Evolutionary conservation across 192 early-diverging fungal species (phyloP).

Genomic region (Dimargaris xerosporica): DNA sequence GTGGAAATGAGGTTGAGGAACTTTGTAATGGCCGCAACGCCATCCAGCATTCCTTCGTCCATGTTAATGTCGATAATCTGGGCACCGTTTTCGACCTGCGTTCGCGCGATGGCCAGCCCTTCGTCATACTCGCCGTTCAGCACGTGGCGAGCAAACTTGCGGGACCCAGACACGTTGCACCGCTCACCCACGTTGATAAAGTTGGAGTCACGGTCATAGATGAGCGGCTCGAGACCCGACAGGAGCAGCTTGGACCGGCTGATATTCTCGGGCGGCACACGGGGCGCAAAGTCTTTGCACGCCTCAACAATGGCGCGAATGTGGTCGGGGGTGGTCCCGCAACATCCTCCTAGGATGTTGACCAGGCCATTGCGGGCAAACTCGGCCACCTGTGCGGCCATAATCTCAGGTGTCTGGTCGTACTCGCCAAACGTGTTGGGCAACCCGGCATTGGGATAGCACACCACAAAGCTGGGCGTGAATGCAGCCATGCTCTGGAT

Average conservation of each 20-base stretch:
- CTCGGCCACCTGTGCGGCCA: conserved; percentile 68
- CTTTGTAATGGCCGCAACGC: conserved; percentile 81
- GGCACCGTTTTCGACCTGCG: conserved; percentile 90
- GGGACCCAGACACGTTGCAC: conserved; percentile 92
- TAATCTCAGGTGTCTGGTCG: conserved; percentile 72
- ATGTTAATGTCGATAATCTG: conserved; percentile 94
- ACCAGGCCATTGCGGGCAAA: conserved; percentile 89
- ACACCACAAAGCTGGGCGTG: conserved; percentile 68
- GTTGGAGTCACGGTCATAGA: conserved; percentile 62
- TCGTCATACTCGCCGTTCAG: conserved; percentile 88
- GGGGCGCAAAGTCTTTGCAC: conserved; percentile 59
- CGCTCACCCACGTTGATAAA: conserved; percentile 95
- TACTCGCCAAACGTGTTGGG: conserved; percentile 97
- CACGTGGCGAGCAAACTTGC: conserved; percentile 87
- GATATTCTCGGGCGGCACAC: conserved; percentile 53
- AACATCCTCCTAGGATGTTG: conserved; percentile 94
- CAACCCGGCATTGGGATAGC: conserved; percentile 93
- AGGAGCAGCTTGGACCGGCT: conserved; percentile 57
- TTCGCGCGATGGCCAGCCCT: conserved; percentile 78
- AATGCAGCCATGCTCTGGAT: conserved; percentile 78
- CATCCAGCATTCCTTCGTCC: conserved; percentile 93
- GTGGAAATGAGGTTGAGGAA: conserved; percentile 89
- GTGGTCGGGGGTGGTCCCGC: conserved; percentile 89
- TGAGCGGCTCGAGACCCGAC: conserved; percentile 74
- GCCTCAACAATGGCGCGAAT: conserved; percentile 73